These are phyloP conservation scores for Monoraphidium neglectum DNA, from an alignment of 139 green algal species.

Conservation along the genomic window DNA sequence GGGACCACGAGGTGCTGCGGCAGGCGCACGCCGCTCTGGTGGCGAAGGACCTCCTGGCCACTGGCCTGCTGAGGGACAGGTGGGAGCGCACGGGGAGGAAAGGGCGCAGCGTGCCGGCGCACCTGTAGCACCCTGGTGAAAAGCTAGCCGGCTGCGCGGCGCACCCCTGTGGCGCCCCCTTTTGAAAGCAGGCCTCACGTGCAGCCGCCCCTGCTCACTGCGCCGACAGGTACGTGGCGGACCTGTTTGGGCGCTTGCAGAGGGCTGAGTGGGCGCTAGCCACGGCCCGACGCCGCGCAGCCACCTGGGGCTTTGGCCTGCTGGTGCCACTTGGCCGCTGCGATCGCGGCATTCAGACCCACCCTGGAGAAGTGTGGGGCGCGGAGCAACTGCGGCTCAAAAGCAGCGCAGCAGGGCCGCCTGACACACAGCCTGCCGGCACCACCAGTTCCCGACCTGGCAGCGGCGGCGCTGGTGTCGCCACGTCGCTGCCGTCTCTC, in stretches of 20 bases:
- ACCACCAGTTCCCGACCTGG: constrained; percentile 10
- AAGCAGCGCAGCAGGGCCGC: too few relatives aligned
- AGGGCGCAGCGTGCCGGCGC: too few relatives aligned
- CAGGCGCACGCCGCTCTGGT: constrained; percentile 11
- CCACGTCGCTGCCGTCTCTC: too few relatives aligned
- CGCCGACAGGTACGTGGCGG: constrained; percentile 17
- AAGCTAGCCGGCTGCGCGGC: too few relatives aligned
- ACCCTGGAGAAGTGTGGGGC: constrained; percentile 26
- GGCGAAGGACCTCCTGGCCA: constrained; percentile 22
- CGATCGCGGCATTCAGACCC: constrained; percentile 28
- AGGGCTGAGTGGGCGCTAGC: constrained; percentile 23
- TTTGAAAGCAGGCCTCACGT: too few relatives aligned
- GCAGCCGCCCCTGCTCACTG: too few relatives aligned
- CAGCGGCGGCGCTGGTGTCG: neutral
- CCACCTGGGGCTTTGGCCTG: constrained; percentile 15
- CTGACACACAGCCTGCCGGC: too few relatives aligned
- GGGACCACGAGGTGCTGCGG: constrained; percentile 17
- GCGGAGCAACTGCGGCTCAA: neutral
- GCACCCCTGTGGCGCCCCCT: too few relatives aligned
- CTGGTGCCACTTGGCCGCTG: constrained; percentile 25
- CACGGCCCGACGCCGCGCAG: constrained; percentile 4
- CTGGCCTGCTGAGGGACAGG: constrained; percentile 26
- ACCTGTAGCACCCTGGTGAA: too few relatives aligned
- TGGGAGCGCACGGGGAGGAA: neutral
- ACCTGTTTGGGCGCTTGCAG: constrained; percentile 28